These are phyloP conservation scores for Pythium phragmitis DNA, from an alignment of 352 stramenopile genomes.

Conservation along the genomic window DNA sequence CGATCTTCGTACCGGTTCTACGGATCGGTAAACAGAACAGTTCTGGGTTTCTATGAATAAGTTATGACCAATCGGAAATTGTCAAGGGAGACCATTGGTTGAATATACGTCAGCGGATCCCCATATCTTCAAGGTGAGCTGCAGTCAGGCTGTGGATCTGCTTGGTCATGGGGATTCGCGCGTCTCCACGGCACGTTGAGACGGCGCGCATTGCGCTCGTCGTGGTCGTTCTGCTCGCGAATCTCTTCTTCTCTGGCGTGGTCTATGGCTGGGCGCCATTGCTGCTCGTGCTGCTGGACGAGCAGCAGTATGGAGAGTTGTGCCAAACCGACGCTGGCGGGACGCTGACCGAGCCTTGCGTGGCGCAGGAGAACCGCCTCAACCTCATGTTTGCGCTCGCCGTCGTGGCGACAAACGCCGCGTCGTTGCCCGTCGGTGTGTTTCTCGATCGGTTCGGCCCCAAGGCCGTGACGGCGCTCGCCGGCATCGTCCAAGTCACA, in stretches of 20 bases:
- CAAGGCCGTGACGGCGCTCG: constrained; percentile 41
- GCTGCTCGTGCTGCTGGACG: constrained; percentile 78
- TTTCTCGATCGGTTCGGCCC: constrained; percentile 74
- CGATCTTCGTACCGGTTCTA: constrained; percentile 20
- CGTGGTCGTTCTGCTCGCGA: constrained; percentile 57
- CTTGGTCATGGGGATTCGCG: background rate
- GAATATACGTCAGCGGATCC: constrained; percentile 10
- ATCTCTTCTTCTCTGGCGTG: constrained; percentile 80
- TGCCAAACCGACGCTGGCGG: constrained; percentile 36
- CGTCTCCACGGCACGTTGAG: background rate
- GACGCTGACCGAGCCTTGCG: constrained; percentile 32
- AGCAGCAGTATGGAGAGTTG: constrained; percentile 80
- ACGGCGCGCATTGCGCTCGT: constrained; percentile 51
- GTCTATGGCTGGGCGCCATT: constrained; percentile 87
- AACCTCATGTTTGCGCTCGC: constrained; percentile 87
- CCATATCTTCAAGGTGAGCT: constrained; percentile 3
- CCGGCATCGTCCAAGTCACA: constrained; percentile 62
- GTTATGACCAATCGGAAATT: constrained; percentile 6
- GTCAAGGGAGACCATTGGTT: background rate
- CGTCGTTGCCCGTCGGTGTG: constrained; percentile 73
- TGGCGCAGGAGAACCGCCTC: constrained; percentile 77
- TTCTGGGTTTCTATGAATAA: constrained; percentile 6
- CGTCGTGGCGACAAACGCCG: constrained; percentile 72
- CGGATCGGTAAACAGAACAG: too few species aligned
- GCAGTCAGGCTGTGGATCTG: background rate